Evolutionary conservation across 2,329 filamentous ascomycete species (phyloP).

Genomic region (Fusarium proliferatum): DNA sequence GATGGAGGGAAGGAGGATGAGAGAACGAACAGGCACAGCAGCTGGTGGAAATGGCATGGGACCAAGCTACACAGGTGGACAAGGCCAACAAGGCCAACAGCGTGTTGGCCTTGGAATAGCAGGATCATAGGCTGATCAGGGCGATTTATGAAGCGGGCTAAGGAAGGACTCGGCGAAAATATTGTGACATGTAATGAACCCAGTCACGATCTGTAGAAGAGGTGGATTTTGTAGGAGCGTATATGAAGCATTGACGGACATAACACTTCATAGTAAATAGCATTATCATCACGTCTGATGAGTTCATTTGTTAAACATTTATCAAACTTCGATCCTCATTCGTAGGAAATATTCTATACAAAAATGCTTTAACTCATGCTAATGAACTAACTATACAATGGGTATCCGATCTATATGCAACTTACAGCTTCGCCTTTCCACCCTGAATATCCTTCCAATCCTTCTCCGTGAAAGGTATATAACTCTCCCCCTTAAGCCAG

Average conservation of each 20-base stretch:
- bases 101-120: conserved; percentile 67
- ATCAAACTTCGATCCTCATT: too few relatives aligned
- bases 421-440: conserved; percentile 76
- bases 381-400: not conserved
- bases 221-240: conserved; percentile 31
- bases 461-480: conserved; percentile 71
- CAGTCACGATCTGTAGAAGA: conserved; percentile 36
- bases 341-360: not conserved
- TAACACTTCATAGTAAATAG: conserved; percentile 26
- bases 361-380: not conserved
- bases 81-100: conserved; percentile 40
- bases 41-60: conserved; percentile 36
- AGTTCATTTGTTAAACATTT: not conserved
- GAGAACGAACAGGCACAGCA: conserved; percentile 73
- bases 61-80: conserved; percentile 29
- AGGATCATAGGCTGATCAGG: conserved; percentile 50
- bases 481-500: conserved; percentile 74
- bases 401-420: conserved; percentile 8
- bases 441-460: conserved; percentile 77
- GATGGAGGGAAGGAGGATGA: conserved; percentile 92
- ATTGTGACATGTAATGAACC: conserved; percentile 40
- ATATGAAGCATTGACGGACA: conserved; percentile 31
- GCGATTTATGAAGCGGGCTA: conserved; percentile 2
- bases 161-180: conserved; percentile 31
- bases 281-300: conserved; percentile 20